A percentile compares a stretch with the other conserved stretches of the same genome.
Evolutionary conservation across 306 rosid species (phyloP).

Genomic region (Lithocarpus polystachyus): DNA sequence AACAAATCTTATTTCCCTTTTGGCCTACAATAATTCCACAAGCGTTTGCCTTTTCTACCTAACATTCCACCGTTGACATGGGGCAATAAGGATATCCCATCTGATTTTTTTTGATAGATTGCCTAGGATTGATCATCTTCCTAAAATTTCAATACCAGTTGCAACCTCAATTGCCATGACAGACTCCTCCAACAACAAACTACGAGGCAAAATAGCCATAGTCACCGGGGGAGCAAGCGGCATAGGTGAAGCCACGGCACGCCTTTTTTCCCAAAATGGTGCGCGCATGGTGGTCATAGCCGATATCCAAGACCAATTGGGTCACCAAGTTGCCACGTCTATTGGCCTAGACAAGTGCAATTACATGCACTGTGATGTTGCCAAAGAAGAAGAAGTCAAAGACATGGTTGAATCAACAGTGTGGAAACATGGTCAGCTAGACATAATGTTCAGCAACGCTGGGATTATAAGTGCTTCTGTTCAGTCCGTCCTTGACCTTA

Average conservation of each 20-base stretch:
- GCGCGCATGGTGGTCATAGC: constrained; percentile 47
- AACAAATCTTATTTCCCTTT: no score
- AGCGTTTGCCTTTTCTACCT: no score
- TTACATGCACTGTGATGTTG: constrained; percentile 52
- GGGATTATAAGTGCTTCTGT: constrained; percentile 19
- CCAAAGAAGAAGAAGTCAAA: constrained; percentile 46
- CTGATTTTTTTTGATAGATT: no score
- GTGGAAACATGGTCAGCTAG: constrained; percentile 29
- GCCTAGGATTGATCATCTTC: no score
- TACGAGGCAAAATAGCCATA: constrained; percentile 47
- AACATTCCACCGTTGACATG: no score
- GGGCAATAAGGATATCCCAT: no score
- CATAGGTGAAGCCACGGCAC: constrained; percentile 57
- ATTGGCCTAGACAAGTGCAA: constrained; percentile 34
- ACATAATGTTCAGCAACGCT: constrained; percentile 64
- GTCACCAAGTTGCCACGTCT: constrained; percentile 38
- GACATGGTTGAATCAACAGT: constrained; percentile 32
- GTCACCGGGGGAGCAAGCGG: constrained; percentile 67
- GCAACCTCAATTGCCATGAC: constrained; percentile 4
- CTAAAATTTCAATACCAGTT: no score
- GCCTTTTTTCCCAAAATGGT: constrained; percentile 35
- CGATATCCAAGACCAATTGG: constrained; percentile 48
- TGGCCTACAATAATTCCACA: no score
- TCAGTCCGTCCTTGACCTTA: constrained; percentile 36
- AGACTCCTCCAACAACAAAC: neutral